Base-by-base conservation (phyloP, 164 flowering plant species). In the Aristolochia californica region DNA sequence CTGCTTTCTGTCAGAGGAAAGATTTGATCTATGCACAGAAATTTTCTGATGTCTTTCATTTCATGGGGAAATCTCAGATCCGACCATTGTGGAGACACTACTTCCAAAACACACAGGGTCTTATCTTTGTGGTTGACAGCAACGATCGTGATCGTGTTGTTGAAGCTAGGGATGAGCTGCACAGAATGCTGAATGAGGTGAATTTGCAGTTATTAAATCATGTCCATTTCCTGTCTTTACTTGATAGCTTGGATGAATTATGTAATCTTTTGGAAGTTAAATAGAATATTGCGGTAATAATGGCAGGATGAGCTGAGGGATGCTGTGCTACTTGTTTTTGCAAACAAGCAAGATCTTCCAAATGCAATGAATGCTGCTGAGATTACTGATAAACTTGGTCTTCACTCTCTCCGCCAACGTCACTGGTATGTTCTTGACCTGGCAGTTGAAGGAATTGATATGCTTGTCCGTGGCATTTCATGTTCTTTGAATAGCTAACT, bases 361-460 rank as follows among this genome's bases (percentile, higher is more conserved):
- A 83, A 85, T 72, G 94, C 89, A 49, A 86, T 86, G 89, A 86
- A 83, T 72, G 89, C 89, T 66, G 87, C 89, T 48, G 94, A 86
- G 74, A 85, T 86, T 48, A 86, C 89, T 58, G 94, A 86, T 64
- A 83, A 83, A 73, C 87, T 86, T 57, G 87, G 89, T 14, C 87
- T 85, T 64, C 88, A 83, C 68, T 83, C 88, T 25, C 88, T 85
- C 45, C 82, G 87, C 12, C 88, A 85, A 62, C 87, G 88, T 67
- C 87, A 85, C 70, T 85, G 93, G 93, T 81, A 51, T 51, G 34
- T 50, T 48, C 48, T 13, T 23, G 22, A n/a, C 11, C 5, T 9
- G 15, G n/a, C 51, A 5, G 5, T 0, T 24, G 20, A 9, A 13
- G 2, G 23, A n/a, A 15, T n/a, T 22, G 11, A 34, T 43, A 1